Percentiles rank a stretch among this genome's conserved stretches.
phyloP scores from a whole-genome alignment of 2,329 filamentous ascomycete genomes.

The Arthrinium puccinioides region DNA sequence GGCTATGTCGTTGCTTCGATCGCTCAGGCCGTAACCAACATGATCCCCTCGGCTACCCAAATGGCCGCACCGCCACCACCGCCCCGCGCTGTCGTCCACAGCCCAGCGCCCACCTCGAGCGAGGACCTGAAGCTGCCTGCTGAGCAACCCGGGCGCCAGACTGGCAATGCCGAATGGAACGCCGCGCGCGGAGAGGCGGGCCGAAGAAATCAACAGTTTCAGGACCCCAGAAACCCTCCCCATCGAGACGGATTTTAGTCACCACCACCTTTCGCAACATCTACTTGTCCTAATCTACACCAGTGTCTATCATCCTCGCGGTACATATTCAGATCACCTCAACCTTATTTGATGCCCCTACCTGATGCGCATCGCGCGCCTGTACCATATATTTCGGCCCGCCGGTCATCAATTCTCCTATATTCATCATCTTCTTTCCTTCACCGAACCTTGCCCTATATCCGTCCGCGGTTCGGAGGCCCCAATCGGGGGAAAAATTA shows the following conservation, averaged over 20 bases:
- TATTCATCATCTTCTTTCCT: constrained; percentile 1
- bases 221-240: constrained; percentile 36
- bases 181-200: constrained; percentile 38
- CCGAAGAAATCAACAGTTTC: constrained; percentile 28
- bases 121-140: constrained; percentile 55
- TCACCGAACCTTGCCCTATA: background rate
- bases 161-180: constrained; percentile 43
- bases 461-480: background rate
- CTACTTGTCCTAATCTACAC: background rate
- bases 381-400: constrained; percentile 1
- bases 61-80: constrained; percentile 9
- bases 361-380: no score
- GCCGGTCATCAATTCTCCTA: background rate
- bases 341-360: no score
- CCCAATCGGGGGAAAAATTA: background rate
- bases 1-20: constrained; percentile 68
- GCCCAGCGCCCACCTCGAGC: constrained; percentile 17
- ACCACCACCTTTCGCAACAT: no score
- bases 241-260: no score
- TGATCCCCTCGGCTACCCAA: constrained; percentile 42
- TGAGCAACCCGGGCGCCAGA: constrained; percentile 49
- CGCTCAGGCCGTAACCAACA: constrained; percentile 62
- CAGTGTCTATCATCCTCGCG: background rate
- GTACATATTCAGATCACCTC: no score
- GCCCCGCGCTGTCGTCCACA: background rate